These are phyloP conservation scores for Pulchroboletus neoregius DNA, from an alignment of 1,284 basidiomycete species.

Conservation along the genomic window DNA sequence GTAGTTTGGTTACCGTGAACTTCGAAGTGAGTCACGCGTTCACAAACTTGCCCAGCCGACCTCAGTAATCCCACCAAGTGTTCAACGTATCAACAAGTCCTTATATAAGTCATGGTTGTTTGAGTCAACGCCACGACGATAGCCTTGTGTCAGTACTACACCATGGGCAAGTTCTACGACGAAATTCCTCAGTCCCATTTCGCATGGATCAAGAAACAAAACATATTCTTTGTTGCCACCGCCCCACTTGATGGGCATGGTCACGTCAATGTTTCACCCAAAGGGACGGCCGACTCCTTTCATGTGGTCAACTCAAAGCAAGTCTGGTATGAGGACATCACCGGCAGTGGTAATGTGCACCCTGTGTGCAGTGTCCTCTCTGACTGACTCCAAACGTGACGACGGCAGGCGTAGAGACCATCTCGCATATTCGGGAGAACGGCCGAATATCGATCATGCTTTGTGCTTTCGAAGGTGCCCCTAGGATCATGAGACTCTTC, in stretches of 20 bases:
- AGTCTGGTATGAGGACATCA: conserved; percentile 57
- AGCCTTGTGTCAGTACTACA: neutral
- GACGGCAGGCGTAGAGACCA: conserved; percentile 47
- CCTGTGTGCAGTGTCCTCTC: neutral
- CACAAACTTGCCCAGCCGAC: too few species aligned
- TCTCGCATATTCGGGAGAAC: conserved; percentile 57
- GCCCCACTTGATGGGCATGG: conserved; percentile 48
- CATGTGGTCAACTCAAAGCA: conserved; percentile 42
- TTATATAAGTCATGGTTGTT: too few species aligned
- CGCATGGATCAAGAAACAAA: conserved; percentile 48
- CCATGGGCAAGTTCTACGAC: conserved; percentile 48
- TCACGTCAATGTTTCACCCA: conserved; percentile 56
- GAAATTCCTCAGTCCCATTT: conserved; percentile 43
- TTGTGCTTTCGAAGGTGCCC: conserved; percentile 51
- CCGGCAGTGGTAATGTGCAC: conserved; percentile 45
- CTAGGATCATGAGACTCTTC: conserved; percentile 49
- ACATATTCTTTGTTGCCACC: conserved; percentile 55
- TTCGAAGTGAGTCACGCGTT: too few species aligned
- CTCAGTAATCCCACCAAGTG: neutral
- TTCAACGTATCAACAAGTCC: too few species aligned
- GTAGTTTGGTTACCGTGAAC: too few species aligned
- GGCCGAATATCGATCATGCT: conserved; percentile 55
- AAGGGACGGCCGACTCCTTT: conserved; percentile 48
- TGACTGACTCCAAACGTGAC: neutral
- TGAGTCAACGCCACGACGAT: too few species aligned